Percentiles rank a stretch among this genome's conserved stretches.
Evolutionary conservation across 176 grass and related monocot species (phyloP).

Genomic region (Musa troglodytarum): DNA sequence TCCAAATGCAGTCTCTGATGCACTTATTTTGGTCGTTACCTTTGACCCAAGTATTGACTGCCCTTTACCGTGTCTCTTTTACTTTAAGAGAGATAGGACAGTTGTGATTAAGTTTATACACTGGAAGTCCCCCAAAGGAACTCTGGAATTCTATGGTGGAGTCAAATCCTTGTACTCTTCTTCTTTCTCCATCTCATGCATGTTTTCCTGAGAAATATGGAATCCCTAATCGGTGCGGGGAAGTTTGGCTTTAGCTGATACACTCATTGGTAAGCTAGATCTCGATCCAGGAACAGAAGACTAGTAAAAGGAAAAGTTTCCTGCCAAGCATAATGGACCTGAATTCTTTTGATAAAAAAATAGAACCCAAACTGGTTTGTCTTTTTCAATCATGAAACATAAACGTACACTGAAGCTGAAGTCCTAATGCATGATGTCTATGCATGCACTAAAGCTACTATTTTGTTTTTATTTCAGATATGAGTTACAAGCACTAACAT

Average conservation of each 20-base stretch:
- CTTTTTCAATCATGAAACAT: constrained; percentile 18
- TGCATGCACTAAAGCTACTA: constrained; percentile 12
- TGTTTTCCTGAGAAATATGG: no score
- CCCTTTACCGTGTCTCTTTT: no score
- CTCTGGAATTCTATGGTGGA: no score
- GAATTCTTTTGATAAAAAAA: background rate
- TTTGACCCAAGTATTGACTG: background rate
- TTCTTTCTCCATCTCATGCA: no score
- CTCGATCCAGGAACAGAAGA: background rate
- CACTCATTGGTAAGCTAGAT: background rate
- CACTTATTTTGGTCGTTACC: background rate
- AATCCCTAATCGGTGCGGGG: no score
- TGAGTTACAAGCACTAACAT: background rate
- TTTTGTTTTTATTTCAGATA: background rate
- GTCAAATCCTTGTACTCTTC: no score
- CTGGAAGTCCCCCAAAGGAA: no score
- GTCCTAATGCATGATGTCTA: constrained; percentile 11
- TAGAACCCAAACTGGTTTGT: constrained; percentile 1
- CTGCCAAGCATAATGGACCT: constrained; percentile 8
- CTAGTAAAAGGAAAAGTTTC: background rate
- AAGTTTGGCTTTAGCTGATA: background rate
- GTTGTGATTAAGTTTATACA: no score
- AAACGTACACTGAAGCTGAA: constrained; percentile 13
- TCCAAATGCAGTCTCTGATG: no score
- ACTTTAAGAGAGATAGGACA: no score